Base-by-base conservation (phyloP, 1,139 yeast species). In the Yamadazyma aaseri region DNA sequence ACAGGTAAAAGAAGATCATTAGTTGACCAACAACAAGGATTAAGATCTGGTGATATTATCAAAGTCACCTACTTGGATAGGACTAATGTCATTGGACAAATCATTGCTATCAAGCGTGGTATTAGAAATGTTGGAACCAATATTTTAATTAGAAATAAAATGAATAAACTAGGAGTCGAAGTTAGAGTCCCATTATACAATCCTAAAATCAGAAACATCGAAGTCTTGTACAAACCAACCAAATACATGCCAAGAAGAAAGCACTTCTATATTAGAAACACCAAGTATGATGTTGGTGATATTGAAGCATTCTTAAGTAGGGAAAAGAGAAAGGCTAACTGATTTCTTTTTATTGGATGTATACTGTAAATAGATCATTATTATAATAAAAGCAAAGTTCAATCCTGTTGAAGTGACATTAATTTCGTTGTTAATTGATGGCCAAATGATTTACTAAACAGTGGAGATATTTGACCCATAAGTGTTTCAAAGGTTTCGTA, bases 251-350 rank as follows among this genome's bases (percentile, higher is more conserved):
- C 71, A 16, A 76, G 95, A 75, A 76, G 79, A 63, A 87, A 86
- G 70, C 92, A 86, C 47, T 87, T 81, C 70, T 89, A 86, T 61
- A 85, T 89, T 55, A 82, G 96, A 65, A 83, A 78, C 60, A 74
- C 86, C 45, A 81, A 81, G 60, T 66, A 82, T 61, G 97, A 89
- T 60, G 96, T 86, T 29, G 85, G 82, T 41, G 92, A 84, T 53
- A 65, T 83, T 41, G 92, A 83, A 50, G 63, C 56, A 5, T 58
- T 59, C 40, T 55, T 68, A 36, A 65, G 62, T 31, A 47, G 47
- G 37, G 41, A 47, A 42, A 35, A 33, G 27, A 38, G 29, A 31
- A 39, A 42, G 27, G 28, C 41, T 23, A 11, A 32, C 6, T 31
- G 18, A n/a, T n/a, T n/a, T n/a, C n/a, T n/a, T n/a, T n/a, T n/a